These are phyloP conservation scores for Skeletonema potamos DNA, from an alignment of 108 stramenopile genomes.

Conservation along the genomic window DNA sequence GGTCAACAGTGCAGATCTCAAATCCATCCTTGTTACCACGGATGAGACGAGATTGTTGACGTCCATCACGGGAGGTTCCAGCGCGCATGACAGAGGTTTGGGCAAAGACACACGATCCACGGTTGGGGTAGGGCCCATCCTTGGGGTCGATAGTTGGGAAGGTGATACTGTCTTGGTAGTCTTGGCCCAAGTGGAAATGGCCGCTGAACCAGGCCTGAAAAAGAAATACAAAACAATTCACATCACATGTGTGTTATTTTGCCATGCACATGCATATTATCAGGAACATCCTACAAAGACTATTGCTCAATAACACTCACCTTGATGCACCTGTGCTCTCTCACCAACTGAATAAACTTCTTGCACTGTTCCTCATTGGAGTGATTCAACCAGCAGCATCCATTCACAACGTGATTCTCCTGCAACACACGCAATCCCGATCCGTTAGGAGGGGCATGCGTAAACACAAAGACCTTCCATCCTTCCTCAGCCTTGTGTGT, in stretches of 20 bases:
- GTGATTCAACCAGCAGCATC: conserved; percentile 92
- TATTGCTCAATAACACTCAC: conserved; percentile 1
- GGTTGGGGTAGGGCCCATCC: conserved; percentile 73
- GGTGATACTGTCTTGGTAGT: conserved; percentile 58
- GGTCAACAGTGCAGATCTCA: conserved; percentile 89
- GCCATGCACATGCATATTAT: not conserved
- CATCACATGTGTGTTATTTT: not conserved
- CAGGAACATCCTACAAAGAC: not conserved
- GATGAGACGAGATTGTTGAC: conserved; percentile 85
- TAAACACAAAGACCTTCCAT: conserved; percentile 93
- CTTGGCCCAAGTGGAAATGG: conserved; percentile 93
- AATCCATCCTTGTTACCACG: conserved; percentile 84
- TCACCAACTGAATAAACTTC: conserved; percentile 79
- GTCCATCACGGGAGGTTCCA: conserved; percentile 78
- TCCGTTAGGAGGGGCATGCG: conserved; percentile 94
- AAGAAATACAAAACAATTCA: not conserved
- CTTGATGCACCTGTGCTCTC: conserved; percentile 83
- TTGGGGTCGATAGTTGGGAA: conserved; percentile 65
- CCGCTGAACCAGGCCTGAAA: conserved; percentile 84
- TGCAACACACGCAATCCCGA: conserved; percentile 89
- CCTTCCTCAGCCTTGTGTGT: conserved; percentile 80
- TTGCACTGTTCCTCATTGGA: conserved; percentile 53
- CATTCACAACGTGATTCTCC: conserved; percentile 83
- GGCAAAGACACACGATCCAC: conserved; percentile 76
- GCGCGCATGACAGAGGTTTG: conserved; percentile 89